A percentile compares a stretch with the other conserved stretches of the same genome.
phyloP scores from a whole-genome alignment of 495 filamentous ascomycete species.

The Neurospora discreta region DNA sequence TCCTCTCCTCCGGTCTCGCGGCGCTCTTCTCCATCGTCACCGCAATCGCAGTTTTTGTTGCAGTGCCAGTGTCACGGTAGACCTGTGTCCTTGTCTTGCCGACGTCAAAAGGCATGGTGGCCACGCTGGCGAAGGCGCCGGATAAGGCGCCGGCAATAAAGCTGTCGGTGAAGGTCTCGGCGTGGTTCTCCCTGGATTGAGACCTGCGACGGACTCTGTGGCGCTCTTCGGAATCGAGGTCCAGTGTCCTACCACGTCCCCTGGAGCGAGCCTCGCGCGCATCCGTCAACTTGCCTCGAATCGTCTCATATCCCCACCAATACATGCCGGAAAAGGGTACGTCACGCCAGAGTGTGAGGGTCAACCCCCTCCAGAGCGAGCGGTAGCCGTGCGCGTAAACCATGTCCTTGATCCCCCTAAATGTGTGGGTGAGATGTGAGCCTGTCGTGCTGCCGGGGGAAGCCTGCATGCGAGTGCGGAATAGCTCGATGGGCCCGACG shows the following conservation, averaged over 20 bases:
- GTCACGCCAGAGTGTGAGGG: constrained; percentile 89
- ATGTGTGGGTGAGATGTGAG: constrained; percentile 55
- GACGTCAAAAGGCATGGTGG: constrained; percentile 94
- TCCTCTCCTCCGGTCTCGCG: constrained; percentile 54
- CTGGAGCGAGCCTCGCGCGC: constrained; percentile 41
- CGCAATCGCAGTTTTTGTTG: constrained; percentile 9
- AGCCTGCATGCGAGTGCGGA: constrained; percentile 86
- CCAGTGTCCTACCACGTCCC: constrained; percentile 21
- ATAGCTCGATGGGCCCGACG: constrained; percentile 89
- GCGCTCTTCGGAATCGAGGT: constrained; percentile 12
- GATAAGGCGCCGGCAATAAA: constrained; percentile 77
- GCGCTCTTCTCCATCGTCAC: constrained; percentile 5
- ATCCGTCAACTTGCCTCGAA: constrained; percentile 54
- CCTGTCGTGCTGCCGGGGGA: constrained; percentile 42
- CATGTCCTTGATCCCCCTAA: constrained; percentile 68
- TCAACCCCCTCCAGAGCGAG: constrained; percentile 87
- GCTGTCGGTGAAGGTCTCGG: constrained; percentile 69
- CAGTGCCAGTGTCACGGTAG: constrained; percentile 37
- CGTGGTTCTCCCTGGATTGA: constrained; percentile 46
- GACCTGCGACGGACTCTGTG: constrained; percentile 33
- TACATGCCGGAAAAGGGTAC: constrained; percentile 95
- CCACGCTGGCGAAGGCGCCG: constrained; percentile 73
- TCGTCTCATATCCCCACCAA: constrained; percentile 92
- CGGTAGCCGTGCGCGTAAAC: constrained; percentile 61
- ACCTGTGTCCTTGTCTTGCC: constrained; percentile 94